Evolutionary conservation across 768 basidiomycete genomes (phyloP), one percentile per base, ranked within the genome.

Genomic region (Phaffia australis): DNA sequence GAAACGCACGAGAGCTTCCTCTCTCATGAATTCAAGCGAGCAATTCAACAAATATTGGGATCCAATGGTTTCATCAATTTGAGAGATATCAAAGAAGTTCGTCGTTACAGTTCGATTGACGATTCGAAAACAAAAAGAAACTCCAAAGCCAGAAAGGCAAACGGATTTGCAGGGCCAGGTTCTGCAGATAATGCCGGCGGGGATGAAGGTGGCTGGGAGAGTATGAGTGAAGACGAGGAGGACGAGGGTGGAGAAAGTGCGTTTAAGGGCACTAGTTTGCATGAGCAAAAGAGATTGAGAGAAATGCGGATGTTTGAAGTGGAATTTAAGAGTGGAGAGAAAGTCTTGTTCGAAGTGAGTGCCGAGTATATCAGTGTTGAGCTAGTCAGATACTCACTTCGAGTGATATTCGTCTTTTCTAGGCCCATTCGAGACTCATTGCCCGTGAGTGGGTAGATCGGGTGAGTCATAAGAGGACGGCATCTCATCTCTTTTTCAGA

Each of bases 381-480:
- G 21, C 29, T 18, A 56, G 25, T 63, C 19, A 69, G 18, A 30
- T 15, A 47, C 19, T 16, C 6, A 42, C 35, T 42, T 4, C 4
- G 4, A 5, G 35, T 42, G 6, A 11, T 42, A 11, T 5, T 4
- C 11, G 11, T 42, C 35, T 50, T 29, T 55, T 27, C 56, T 59
- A 67, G 63, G 92, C 88, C 80, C 84, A 48, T 79, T 86, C 78
- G 84, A 78, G 82, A 63, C 78, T 74, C 42, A 80, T 85, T 55
- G 87, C 88, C 0, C 73, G 85, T 59, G 91, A 97, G 73, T 97
- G 93, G 94, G 84, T 95, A 58, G 81, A 83, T 59, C 81, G 85
- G 50, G 81, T 97, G 4, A 82, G 83, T 21, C 35, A 11, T 11
- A 11, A 42, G 11, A 42, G n/a, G 11, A 42, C 23, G 23, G 27